Percentiles rank a stretch among this genome's conserved stretches.
Evolutionary conservation across 2,329 filamentous ascomycete species (phyloP).

Genomic region (Gnomoniopsis smithogilvyi): DNA sequence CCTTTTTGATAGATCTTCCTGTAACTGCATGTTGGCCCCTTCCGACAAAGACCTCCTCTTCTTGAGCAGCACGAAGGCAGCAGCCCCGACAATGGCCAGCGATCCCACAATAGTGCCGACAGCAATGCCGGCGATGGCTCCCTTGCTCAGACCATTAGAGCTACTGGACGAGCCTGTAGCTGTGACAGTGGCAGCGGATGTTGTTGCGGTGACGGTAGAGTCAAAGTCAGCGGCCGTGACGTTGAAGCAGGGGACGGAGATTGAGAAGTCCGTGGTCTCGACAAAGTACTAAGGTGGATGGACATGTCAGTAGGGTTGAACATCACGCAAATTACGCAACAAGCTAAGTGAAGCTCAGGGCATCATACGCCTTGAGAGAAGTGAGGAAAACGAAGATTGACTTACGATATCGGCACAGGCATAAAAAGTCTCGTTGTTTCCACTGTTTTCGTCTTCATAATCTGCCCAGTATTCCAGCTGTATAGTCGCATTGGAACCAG

Average conservation of each 20-base stretch:
- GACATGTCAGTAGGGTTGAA: not conserved
- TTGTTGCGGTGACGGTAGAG: slow-evolving; percentile 19
- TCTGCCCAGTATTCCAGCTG: slow-evolving; percentile 46
- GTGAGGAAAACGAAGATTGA: not conserved
- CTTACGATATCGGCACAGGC: slow-evolving; percentile 36
- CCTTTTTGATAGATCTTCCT: not conserved
- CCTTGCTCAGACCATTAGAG: slow-evolving; percentile 27
- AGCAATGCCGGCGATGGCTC: slow-evolving; percentile 35
- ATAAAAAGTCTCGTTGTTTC: slow-evolving; percentile 34
- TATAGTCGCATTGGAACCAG: slow-evolving; percentile 44
- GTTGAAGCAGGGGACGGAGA: slow-evolving; percentile 35
- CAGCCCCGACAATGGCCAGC: slow-evolving; percentile 25
- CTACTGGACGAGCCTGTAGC: slow-evolving; percentile 1
- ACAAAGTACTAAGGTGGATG: slow-evolving; percentile 29
- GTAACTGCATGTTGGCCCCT: not conserved
- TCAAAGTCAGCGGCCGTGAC: slow-evolving; percentile 29
- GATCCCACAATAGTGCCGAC: slow-evolving; percentile 32
- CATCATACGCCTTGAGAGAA: not conserved
- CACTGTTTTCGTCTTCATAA: slow-evolving; percentile 34
- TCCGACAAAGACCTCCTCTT: slow-evolving; percentile 5
- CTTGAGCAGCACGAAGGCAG: slow-evolving; percentile 27
- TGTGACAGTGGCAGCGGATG: slow-evolving; percentile 19
- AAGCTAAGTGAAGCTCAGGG: not conserved
- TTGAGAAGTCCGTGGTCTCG: slow-evolving; percentile 25
- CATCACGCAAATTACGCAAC: too few species aligned